Percentiles rank a stretch among this genome's conserved stretches.
These are phyloP conservation scores for Mycena citricolor DNA, from an alignment of 1,284 basidiomycete species.

Conservation along the genomic window DNA sequence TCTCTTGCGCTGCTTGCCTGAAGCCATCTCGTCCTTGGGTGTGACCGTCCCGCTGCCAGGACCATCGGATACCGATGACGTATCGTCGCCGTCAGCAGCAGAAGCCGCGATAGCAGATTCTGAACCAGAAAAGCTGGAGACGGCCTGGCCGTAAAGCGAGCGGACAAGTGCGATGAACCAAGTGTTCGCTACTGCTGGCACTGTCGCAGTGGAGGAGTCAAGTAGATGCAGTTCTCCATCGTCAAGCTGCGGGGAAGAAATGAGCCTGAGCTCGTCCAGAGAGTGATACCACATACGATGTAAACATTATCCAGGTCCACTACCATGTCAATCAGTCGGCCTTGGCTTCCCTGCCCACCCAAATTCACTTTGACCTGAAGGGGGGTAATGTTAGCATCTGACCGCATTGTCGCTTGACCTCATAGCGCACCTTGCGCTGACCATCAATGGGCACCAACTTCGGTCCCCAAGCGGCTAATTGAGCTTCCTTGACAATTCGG, in stretches of 20 bases:
- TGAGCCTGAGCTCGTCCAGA: not conserved
- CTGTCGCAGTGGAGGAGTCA: slow-evolving; percentile 45
- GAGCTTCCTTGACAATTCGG: slow-evolving; percentile 62
- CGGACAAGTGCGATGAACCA: slow-evolving; percentile 43
- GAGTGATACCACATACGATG: slow-evolving; percentile 51
- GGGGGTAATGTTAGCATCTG: slow-evolving; percentile 7
- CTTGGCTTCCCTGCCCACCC: slow-evolving; percentile 44
- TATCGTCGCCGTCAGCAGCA: slow-evolving; percentile 34
- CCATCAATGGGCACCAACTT: slow-evolving; percentile 61
- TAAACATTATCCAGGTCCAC: slow-evolving; percentile 71
- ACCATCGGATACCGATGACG: slow-evolving; percentile 40
- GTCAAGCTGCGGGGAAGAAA: slow-evolving; percentile 38
- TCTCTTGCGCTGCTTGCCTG: slow-evolving; percentile 62
- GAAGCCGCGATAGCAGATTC: slow-evolving; percentile 30
- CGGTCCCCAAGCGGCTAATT: slow-evolving; percentile 72
- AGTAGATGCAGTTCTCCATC: slow-evolving; percentile 55
- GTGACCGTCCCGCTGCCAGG: slow-evolving; percentile 44
- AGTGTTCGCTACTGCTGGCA: slow-evolving; percentile 44
- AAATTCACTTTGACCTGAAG: slow-evolving; percentile 70
- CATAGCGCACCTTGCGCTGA: slow-evolving; percentile 48
- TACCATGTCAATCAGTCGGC: slow-evolving; percentile 69
- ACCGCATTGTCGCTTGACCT: too few species aligned
- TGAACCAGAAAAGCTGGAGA: slow-evolving; percentile 26
- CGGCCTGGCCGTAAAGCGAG: slow-evolving; percentile 34
- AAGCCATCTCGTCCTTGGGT: slow-evolving; percentile 35